Percentiles rank a stretch among this genome's conserved stretches.
phyloP scores from a whole-genome alignment of 2,329 filamentous ascomycete genomes.

The Pseudomassariella vexata region DNA sequence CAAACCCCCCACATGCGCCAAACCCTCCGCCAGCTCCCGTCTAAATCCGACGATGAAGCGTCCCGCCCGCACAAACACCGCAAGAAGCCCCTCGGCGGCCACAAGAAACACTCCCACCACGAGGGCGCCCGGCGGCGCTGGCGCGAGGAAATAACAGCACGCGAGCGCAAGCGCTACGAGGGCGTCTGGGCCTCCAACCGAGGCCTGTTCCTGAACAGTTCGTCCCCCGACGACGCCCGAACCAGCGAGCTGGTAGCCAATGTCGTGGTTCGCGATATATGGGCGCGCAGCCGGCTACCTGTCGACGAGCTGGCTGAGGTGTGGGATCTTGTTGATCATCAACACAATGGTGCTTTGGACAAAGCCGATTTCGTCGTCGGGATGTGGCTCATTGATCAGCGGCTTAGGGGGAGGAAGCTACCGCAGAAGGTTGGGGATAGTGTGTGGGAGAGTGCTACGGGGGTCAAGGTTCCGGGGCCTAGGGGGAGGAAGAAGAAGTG shows the following conservation, averaged over 20 bases:
- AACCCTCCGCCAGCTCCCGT: constrained; percentile 56
- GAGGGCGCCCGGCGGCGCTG: constrained; percentile 71
- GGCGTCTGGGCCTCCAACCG: constrained; percentile 80
- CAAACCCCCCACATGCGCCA: constrained; percentile 48
- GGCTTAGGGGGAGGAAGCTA: constrained; percentile 72
- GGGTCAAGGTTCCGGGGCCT: constrained; percentile 29
- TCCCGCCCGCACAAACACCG: constrained; percentile 41
- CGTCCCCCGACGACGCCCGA: too few species aligned
- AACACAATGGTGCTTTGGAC: constrained; percentile 47
- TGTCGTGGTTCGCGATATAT: constrained; percentile 69
- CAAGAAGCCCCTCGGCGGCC: constrained; percentile 45
- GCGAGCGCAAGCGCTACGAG: constrained; percentile 75
- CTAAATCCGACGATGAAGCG: constrained; percentile 46
- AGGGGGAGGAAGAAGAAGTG: constrained; percentile 4
- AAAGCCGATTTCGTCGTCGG: constrained; percentile 76
- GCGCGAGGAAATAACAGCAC: constrained; percentile 66
- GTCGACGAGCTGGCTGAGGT: constrained; percentile 65
- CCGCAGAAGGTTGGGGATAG: constrained; percentile 65
- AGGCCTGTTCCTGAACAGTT: constrained; percentile 42
- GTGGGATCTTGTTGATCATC: constrained; percentile 67
- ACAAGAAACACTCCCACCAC: constrained; percentile 67
- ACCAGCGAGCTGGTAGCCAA: constrained; percentile 53
- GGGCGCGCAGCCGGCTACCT: constrained; percentile 63
- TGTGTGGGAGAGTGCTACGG: constrained; percentile 66
- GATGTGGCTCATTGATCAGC: constrained; percentile 76